phyloP scores from a whole-genome alignment of 345 rosid genomes.

The Anacardium occidentale region DNA sequence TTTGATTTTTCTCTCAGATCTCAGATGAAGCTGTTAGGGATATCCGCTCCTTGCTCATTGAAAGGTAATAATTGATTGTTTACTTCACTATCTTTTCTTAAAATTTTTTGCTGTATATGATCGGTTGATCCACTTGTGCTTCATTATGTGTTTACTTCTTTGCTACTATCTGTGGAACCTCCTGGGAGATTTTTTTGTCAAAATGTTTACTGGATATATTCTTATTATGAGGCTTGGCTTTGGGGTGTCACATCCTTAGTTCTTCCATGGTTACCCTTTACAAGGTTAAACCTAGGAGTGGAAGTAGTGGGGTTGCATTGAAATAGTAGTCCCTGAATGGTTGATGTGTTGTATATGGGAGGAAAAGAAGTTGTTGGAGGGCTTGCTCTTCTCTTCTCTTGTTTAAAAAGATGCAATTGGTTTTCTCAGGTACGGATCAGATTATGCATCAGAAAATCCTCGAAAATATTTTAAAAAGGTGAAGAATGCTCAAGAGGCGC shows the following conservation, averaged over 20 bases:
- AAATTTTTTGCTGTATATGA: neutral
- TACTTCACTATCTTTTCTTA: neutral
- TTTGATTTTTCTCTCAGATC: constrained; percentile 49
- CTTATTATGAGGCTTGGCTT: neutral
- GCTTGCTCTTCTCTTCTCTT: neutral
- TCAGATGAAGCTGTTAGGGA: constrained; percentile 85
- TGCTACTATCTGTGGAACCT: neutral
- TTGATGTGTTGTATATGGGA: too few species aligned
- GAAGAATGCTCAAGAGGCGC: constrained; percentile 98
- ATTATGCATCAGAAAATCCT: constrained; percentile 52
- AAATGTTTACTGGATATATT: too few species aligned
- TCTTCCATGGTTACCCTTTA: neutral
- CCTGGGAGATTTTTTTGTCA: neutral
- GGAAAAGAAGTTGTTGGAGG: neutral
- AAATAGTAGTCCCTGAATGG: too few species aligned
- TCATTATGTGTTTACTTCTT: neutral
- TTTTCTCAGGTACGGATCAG: constrained; percentile 66
- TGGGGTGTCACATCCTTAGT: neutral
- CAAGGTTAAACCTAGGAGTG: too few species aligned
- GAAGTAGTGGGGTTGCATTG: too few species aligned
- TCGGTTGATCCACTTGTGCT: neutral
- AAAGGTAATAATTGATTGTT: constrained; percentile 50
- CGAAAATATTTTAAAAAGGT: constrained; percentile 90
- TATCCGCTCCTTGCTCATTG: constrained; percentile 60
- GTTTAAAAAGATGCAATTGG: constrained; percentile 11